Percentiles rank a stretch among this genome's conserved stretches.
Evolutionary conservation across 306 rosid genomes (phyloP).

Genomic region (Prunus persica): Prunus_persica_NCBIv2 NC_034009.1:30414501-30415000

Average conservation of each 20-base stretch:
- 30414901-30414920: constrained; percentile 28
- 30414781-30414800: constrained; percentile 22
- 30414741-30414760: constrained; percentile 38
- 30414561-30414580: constrained; percentile 31
- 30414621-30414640: constrained; percentile 22
- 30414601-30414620: constrained; percentile 29
- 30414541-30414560: constrained; percentile 36
- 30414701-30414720: constrained; percentile 22
- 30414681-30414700: constrained; percentile 26
- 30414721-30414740: constrained; percentile 24
- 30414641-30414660: constrained; percentile 35
- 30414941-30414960: constrained; percentile 21
- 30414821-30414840: constrained; percentile 49
- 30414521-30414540: constrained; percentile 36
- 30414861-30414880: constrained; percentile 16
- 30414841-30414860: constrained; percentile 38
- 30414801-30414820: constrained; percentile 23
- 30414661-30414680: constrained; percentile 39
- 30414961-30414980: constrained; percentile 43
- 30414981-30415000: constrained; percentile 24
- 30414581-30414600: constrained; percentile 22
- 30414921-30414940: constrained; percentile 36
- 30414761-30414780: constrained; percentile 44
- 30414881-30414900: constrained; percentile 21
- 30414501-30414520: constrained; percentile 45